Evolutionary conservation across 2,329 filamentous ascomycete genomes (phyloP).

Genomic region (Alternaria triticimaculans): DNA sequence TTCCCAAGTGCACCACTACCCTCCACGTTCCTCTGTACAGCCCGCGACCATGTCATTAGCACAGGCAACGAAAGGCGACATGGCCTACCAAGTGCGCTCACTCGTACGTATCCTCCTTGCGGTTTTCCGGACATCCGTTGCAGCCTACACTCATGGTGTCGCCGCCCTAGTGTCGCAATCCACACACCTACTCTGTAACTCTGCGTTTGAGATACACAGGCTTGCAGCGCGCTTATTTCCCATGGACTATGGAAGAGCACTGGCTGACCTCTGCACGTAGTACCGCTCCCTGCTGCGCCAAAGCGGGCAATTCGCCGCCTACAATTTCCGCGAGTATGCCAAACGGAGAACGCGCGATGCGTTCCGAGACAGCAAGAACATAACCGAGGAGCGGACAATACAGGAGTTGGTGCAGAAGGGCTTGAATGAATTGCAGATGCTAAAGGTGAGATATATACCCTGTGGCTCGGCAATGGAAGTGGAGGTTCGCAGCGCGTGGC

Average conservation of each 20-base stretch:
- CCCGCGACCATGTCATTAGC: conserved; percentile 42
- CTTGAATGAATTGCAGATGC: conserved; percentile 80
- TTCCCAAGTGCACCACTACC: conserved; percentile 44
- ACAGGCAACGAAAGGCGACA: conserved; percentile 45
- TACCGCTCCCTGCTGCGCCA: conserved; percentile 92
- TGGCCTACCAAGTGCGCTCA: conserved; percentile 50
- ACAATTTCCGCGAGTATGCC: conserved; percentile 98
- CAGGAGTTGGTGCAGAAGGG: conserved; percentile 92
- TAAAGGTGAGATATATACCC: conserved; percentile 73
- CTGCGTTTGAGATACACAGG: not conserved
- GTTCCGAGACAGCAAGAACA: conserved; percentile 79
- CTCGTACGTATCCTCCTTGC: conserved; percentile 39
- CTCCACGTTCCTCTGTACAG: conserved; percentile 6
- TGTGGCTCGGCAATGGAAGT: not conserved
- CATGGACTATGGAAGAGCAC: not conserved
- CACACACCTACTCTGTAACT: not conserved
- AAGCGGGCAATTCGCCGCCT: conserved; percentile 84
- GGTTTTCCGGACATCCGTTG: not conserved
- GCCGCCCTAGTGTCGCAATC: not conserved
- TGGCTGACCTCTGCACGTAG: conserved; percentile 54
- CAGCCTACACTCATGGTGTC: not conserved
- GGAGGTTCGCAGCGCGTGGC: not conserved
- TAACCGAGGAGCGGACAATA: conserved; percentile 75
- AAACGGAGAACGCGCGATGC: conserved; percentile 88
- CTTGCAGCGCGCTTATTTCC: not conserved